Base-by-base conservation (phyloP, 345 rosid genomes). In the Adansonia digitata region DNA sequence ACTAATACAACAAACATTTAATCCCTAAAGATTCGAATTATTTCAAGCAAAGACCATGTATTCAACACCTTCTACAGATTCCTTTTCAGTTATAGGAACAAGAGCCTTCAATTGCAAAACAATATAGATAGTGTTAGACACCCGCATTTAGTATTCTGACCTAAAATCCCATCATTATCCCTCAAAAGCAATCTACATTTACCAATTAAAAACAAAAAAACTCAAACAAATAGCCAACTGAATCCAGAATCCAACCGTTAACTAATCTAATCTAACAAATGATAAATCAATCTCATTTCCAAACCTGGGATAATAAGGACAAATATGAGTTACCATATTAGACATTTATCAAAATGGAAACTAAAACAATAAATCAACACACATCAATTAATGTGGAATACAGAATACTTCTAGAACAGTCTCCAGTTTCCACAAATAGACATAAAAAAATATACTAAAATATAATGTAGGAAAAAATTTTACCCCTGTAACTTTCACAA, bases 401-500 rank as follows among this genome's bases (percentile, higher is more conserved):
- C 31, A 15, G 12, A 57, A 37, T 31, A 43, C 31, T 53, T 17
- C 1, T 7, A 71, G 43, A 46, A 26, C 57, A 53, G 35, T 34
- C 29, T 48, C 48, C 27, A 55, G 43, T 43, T 43, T 24, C 20
- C 9, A 48, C 55, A 49, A 56, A 29, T 22, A 59, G 57, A 49
- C 27, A 37, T 3, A 37, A 1, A 39, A 37, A 37, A 53, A 3
- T 18, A 27, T 75, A 46, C 11, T 31, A 52, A 17, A 17, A 57
- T 5, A 12, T 31, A 27, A 69, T 37, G 57, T 45, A 37, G 7
- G 7, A 27, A 20, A 35, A 71, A 51, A 73, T 35, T 24, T 75
- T 89, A 92, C 98, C 91, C 98, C 98, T 14, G 97, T 92, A 77
- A 94, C 92, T 84, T 92, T 94, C 61, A 94, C 95, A 72, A 86